Conservation (phyloP, 225 moss, liverwort and hornwort species). For the Anthoceros angustus region DNA sequence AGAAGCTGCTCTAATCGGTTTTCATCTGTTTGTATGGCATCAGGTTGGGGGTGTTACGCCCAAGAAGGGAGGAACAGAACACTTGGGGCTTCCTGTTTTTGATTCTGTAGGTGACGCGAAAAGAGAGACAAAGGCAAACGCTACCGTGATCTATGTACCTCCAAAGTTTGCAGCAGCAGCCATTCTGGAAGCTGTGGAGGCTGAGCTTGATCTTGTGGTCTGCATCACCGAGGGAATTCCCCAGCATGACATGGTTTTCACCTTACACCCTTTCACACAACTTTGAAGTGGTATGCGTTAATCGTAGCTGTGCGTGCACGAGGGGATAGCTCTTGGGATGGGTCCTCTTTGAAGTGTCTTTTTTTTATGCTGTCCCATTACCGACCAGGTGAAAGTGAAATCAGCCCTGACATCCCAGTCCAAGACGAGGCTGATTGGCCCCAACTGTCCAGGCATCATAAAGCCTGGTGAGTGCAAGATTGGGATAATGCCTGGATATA, state of each 20-base stretch:
- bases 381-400: constrained; percentile 31
- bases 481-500: constrained; percentile 52
- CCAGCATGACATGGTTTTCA: constrained; percentile 42
- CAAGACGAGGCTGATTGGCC: constrained; percentile 37
- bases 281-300: too few species aligned
- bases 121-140: constrained; percentile 33
- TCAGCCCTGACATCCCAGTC: constrained; percentile 29
- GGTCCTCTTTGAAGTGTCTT: too few species aligned
- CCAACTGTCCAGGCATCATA: constrained; percentile 49
- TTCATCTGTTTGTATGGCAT: constrained; percentile 11
- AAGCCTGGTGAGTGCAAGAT: constrained; percentile 58
- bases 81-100: constrained; percentile 44
- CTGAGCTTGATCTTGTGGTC: constrained; percentile 49
- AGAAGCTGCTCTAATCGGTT: background rate
- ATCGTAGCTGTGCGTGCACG: too few species aligned
- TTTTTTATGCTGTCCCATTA: too few species aligned
- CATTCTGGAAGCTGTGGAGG: constrained; percentile 38
- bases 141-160: constrained; percentile 45
- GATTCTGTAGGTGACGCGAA: constrained; percentile 44
- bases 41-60: constrained; percentile 54
- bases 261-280: too few species aligned
- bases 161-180: constrained; percentile 31
- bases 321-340: too few species aligned
- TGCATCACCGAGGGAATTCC: constrained; percentile 51
- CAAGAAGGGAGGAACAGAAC: constrained; percentile 47